Base-by-base conservation (phyloP, 371 early-diverging fungal genomes). In the Zychaea mexicana region DNA sequence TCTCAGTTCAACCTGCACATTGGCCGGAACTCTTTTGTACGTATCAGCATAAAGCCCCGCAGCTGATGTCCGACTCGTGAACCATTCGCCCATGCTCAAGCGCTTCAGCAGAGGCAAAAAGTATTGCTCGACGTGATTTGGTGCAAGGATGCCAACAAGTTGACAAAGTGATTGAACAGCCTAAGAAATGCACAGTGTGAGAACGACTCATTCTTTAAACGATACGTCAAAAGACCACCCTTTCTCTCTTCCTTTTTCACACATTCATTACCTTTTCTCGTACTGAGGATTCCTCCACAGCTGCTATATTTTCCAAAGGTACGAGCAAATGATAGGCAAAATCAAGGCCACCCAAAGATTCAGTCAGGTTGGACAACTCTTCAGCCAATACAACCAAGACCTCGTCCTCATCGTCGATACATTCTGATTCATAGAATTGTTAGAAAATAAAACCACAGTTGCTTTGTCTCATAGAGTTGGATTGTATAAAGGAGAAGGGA, bases 371-470 rank as follows among this genome's bases (percentile, higher is more conserved):
- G 9, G 94, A 96, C n/a, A 99, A 87, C 61, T 96, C 94, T 67
- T 96, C 96, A 30, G 99, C 98, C 26, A 99, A 83, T 27, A 96
- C 92, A 30, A 94, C 73, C 62, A 99, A 72, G 9, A 99, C 91
- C 73, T 99, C 99, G 79, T 99, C 99, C 71, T 99, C 99, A 73
- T 99, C 99, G 77, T 98, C 99, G 68, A 96, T 92, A 24, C 95
- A 94, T 80, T 98, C 98, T 96, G 73, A 42, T 33, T 7, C 7
- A 57, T 24, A 57, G 38, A 57, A 39, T 24, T 38, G 61, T 66
- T 55, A 59, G 32, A 30, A 21, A 21, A 19, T 26, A 38, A 30
- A 28, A 45, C 7, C 1, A 49, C 26, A 32, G 31, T 3, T 32
- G 3, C 33, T 3, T 6, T 30, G 36, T 15, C n/a, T 17, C 46